A percentile compares a stretch with the other conserved stretches of the same genome.
Conservation (phyloP, 2,329 filamentous ascomycete species). For the Claviceps humidiphila region DNA sequence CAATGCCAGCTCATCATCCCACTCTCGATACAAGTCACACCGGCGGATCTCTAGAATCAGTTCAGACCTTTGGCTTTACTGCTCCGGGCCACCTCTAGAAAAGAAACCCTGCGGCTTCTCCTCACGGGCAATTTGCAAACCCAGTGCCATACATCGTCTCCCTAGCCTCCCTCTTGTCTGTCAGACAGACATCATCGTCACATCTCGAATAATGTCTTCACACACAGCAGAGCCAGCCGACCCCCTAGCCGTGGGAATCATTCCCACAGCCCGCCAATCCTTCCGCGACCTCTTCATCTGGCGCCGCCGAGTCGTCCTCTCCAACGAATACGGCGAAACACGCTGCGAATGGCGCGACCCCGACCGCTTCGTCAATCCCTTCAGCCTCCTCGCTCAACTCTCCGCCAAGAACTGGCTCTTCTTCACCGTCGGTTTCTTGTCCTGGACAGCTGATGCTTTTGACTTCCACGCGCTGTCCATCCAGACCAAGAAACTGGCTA, state of each 20-base stretch:
- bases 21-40: too few relatives aligned
- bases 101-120: too few relatives aligned
- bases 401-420: conserved; percentile 58
- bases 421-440: conserved; percentile 58
- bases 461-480: conserved; percentile 74
- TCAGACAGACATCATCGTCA: too few relatives aligned
- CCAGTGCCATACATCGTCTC: too few relatives aligned
- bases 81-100: too few relatives aligned
- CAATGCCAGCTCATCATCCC: too few relatives aligned
- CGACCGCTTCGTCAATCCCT: conserved; percentile 54
- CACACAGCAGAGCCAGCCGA: conserved; percentile 41
- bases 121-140: too few relatives aligned
- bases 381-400: conserved; percentile 54
- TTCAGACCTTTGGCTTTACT: too few relatives aligned
- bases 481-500: conserved; percentile 56
- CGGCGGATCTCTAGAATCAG: too few relatives aligned
- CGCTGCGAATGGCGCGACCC: conserved; percentile 56
- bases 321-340: conserved; percentile 50
- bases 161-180: too few relatives aligned
- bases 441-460: conserved; percentile 74
- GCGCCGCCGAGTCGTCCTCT: conserved; percentile 59
- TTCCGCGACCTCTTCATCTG: conserved; percentile 55
- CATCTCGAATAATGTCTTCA: background rate
- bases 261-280: conserved; percentile 52
- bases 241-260: conserved; percentile 50